phyloP scores from a whole-genome alignment of 1,139 yeast species.

The Yamadazyma blattariae region DNA sequence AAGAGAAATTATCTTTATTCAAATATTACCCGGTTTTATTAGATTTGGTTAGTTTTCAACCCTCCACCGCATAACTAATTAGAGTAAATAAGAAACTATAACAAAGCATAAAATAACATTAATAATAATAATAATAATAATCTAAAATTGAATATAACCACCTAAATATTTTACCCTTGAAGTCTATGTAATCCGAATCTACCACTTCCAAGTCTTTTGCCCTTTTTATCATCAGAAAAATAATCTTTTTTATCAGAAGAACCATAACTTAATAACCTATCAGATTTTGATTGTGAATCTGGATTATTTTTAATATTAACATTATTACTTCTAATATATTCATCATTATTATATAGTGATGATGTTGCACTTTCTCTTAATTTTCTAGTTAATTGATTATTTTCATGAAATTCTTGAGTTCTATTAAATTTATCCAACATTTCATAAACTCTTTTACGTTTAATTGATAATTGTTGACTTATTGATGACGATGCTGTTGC shows the following conservation, averaged over 20 bases:
- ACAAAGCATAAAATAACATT: too few species aligned
- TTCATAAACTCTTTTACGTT: conserved; percentile 47
- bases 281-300: conserved; percentile 13
- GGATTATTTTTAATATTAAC: conserved; percentile 3
- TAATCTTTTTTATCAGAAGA: conserved; percentile 15
- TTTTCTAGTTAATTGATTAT: conserved; percentile 11
- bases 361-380: conserved; percentile 15
- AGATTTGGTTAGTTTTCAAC: too few species aligned
- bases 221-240: conserved; percentile 6
- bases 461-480: conserved; percentile 32
- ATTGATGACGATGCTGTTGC: conserved; percentile 15
- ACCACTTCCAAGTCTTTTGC: conserved; percentile 10
- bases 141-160: too few species aligned
- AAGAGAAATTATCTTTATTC: too few species aligned
- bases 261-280: conserved; percentile 14
- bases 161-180: too few species aligned
- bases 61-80: too few species aligned
- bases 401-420: conserved; percentile 58
- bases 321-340: conserved; percentile 3
- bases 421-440: conserved; percentile 60
- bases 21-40: too few species aligned
- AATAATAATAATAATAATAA: too few species aligned
- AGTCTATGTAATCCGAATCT: conserved; percentile 1
- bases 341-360: conserved; percentile 12
- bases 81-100: too few species aligned